Conservation (phyloP, 192 early-diverging fungal genomes). For the Pilaira anomala region DNA sequence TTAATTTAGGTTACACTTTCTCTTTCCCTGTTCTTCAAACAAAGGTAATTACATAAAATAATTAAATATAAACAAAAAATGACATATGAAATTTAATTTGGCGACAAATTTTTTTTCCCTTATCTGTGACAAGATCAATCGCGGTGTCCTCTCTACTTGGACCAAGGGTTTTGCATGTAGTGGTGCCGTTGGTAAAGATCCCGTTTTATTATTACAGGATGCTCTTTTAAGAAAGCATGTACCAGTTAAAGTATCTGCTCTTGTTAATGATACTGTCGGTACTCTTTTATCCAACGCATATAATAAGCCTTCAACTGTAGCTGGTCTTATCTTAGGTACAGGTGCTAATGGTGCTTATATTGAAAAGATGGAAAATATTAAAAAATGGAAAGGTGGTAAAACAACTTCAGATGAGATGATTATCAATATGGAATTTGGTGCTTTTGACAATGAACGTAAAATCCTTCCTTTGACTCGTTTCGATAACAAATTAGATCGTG, state of each 20-base stretch:
- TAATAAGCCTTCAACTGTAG: conserved; percentile 68
- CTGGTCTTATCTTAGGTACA: conserved; percentile 93
- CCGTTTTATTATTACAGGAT: conserved; percentile 77
- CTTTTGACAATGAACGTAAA: conserved; percentile 79
- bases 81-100: not conserved
- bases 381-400: conserved; percentile 63
- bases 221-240: conserved; percentile 72
- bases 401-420: conserved; percentile 67
- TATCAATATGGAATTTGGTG: conserved; percentile 97
- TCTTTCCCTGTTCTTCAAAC: conserved; percentile 93
- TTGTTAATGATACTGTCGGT: conserved; percentile 97
- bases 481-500: conserved; percentile 81
- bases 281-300: conserved; percentile 89
- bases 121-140: conserved; percentile 48
- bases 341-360: conserved; percentile 96
- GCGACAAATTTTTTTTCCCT: too few species aligned
- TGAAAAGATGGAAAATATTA: conserved; percentile 74
- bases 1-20: conserved; percentile 87
- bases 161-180: conserved; percentile 87
- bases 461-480: conserved; percentile 80
- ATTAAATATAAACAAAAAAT: not conserved
- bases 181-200: conserved; percentile 81
- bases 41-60: conserved; percentile 26
- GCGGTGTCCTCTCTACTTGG: conserved; percentile 65
- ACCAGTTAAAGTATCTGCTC: conserved; percentile 79